These are phyloP conservation scores for Phytophthora multivora DNA, from an alignment of 352 stramenopile species.

Conservation along the genomic window DNA sequence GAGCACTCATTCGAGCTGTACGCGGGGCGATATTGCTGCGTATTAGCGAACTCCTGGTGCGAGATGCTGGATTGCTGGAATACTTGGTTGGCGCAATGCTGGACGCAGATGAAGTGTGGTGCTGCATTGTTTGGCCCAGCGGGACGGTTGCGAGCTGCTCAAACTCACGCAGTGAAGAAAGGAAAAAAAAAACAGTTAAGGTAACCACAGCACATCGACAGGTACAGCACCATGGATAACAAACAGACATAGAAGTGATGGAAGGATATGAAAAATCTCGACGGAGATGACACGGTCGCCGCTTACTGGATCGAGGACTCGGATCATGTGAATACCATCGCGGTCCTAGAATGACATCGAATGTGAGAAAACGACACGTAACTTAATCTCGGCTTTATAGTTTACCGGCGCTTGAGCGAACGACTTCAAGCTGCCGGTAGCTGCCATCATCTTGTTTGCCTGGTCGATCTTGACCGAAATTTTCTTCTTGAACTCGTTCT, in stretches of 20 bases:
- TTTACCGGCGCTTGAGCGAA: constrained; percentile 61
- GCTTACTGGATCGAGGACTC: constrained; percentile 42
- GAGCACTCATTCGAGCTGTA: constrained; percentile 4
- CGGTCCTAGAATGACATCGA: constrained; percentile 46
- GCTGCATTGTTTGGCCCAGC: constrained; percentile 51
- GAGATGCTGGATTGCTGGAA: background rate
- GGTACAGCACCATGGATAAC: background rate
- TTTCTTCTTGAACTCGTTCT: constrained; percentile 74
- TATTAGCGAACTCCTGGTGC: constrained; percentile 1
- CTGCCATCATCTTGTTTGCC: constrained; percentile 76
- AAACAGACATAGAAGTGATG: background rate
- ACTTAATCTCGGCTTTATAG: no score
- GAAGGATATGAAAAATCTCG: constrained; percentile 80
- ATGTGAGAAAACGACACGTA: background rate
- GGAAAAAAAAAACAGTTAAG: constrained; percentile 44
- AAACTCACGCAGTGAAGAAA: constrained; percentile 68
- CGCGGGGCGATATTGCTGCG: constrained; percentile 14
- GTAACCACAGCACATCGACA: background rate
- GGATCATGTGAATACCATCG: constrained; percentile 73
- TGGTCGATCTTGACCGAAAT: constrained; percentile 80
- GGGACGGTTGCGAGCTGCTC: constrained; percentile 67
- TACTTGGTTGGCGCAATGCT: constrained; percentile 2
- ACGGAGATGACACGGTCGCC: constrained; percentile 65
- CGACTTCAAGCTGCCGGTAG: constrained; percentile 45
- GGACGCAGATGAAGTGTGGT: constrained; percentile 4